phyloP scores from a whole-genome alignment of 2,329 filamentous ascomycete species.

The Penicillium sp. region DNA sequence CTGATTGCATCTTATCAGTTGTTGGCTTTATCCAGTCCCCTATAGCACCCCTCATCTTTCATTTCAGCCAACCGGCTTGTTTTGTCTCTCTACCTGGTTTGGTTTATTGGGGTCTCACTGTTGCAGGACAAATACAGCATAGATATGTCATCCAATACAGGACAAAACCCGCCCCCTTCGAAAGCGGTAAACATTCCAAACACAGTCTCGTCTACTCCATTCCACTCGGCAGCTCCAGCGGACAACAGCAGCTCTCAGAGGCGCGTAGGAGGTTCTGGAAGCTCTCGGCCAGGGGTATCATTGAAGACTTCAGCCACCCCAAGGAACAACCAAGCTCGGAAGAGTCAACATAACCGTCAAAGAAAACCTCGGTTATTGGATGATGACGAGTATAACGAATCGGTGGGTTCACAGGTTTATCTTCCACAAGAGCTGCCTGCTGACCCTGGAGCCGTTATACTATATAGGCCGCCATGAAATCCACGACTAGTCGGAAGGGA shows the following conservation, averaged over 20 bases:
- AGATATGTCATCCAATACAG: slow-evolving; percentile 44
- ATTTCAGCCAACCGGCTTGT: background rate
- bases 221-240: slow-evolving; percentile 32
- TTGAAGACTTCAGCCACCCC: slow-evolving; percentile 40
- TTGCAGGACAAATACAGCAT: background rate
- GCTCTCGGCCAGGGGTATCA: slow-evolving; percentile 41
- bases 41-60: slow-evolving; percentile 3
- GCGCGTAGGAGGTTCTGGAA: slow-evolving; percentile 43
- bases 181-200: slow-evolving; percentile 42
- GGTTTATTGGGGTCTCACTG: background rate
- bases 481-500: slow-evolving; percentile 72
- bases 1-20: slow-evolving; percentile 18
- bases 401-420: slow-evolving; percentile 51
- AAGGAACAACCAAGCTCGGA: slow-evolving; percentile 72
- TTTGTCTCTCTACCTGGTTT: background rate
- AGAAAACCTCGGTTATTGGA: slow-evolving; percentile 71
- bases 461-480: slow-evolving; percentile 60
- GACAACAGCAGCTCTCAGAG: slow-evolving; percentile 42
- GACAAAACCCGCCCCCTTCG: slow-evolving; percentile 36
- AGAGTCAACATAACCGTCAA: slow-evolving; percentile 81
- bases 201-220: slow-evolving; percentile 34
- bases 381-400: slow-evolving; percentile 85
- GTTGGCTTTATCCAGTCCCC: slow-evolving; percentile 5
- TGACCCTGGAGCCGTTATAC: slow-evolving; percentile 16
- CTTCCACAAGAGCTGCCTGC: slow-evolving; percentile 11